Evolutionary conservation across 148 eudicot species (phyloP), one percentile per base, ranked within the genome.

Genomic region (Camellia sinensis): DNA sequence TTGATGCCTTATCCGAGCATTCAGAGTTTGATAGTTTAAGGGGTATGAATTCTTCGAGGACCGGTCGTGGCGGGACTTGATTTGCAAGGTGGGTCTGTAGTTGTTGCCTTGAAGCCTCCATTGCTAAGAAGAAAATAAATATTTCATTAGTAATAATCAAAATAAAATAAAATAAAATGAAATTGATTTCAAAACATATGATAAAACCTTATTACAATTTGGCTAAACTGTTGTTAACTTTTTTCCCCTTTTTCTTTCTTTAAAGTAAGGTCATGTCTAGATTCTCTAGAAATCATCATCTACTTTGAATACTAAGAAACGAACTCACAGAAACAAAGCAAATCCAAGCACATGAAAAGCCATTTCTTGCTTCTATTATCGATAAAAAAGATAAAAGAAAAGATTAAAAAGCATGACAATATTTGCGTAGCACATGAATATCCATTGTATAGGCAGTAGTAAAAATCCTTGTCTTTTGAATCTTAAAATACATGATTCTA

Each of bases 31-130:
- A 73, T 65, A 86, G 82, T 48, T 91, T 96, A 1, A 96, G 81
- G 14, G 99, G 99, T 41, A 96, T 94, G 85, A 96, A 96, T 83
- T 96, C 95, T 89, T 96, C 98, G 18, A 96, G 90, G 44, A 92
- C 83, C 1, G 97, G 99, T 45, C 82, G 77, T 41, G 83, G 67
- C 21, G 85, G 37, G 37, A 29, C 89, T 83, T 89, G 91, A 75
- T 81, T 88, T 22, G 77, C 82, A 62, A 79, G 83, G 84, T 83
- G 88, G 29, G 89, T 86, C 72, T 91, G 94, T 8, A 96, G 87
- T 78, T 92, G 97, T 74, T 92, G 98, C 86, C 93, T 92, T 53
- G 91, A 94, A 7, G 92, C 85, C 83, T 96, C 99, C 94, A 94
- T 88, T 41, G 95, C 88, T 89, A 56, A 41, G 54, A 21, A 7